Base-by-base conservation (phyloP, 1,139 yeast species). In the Groenewaldozyma sp. region DNA sequence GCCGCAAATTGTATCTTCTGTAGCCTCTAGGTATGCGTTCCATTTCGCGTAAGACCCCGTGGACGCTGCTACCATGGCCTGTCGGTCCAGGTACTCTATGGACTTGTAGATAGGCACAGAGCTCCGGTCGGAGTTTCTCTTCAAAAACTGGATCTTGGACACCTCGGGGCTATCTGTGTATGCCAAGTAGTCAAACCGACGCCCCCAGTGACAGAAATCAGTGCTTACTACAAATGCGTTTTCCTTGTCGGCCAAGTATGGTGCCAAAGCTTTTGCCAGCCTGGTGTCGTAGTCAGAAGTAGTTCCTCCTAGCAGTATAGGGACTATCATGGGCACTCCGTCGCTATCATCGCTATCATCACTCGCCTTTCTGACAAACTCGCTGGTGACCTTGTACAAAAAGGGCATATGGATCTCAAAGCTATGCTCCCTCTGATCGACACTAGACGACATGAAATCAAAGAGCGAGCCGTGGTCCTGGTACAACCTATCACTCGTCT, bases 121-220 rank as follows among this genome's bases (percentile, higher is more conserved):
- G n/a, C 27, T 3, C 3, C 45, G 34, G 5, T 46, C 40, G 2
- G 50, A 41, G 13, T 38, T 43, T 7, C 27, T 35, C 14, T 45
- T 32, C 33, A 49, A 29, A n/a, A 28, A 32, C 13, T 41, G 36
- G 14, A 47, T 36, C 10, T 41, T 39, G 21, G 17, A 21, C 3
- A 49, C 41, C 5, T 47, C 46, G 4, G 52, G 43, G 1, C 47
- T 47, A 14, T 50, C 51, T 4, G 76, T 66, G 53, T 82, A 82
- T 28, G 71, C 68, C 2, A 80, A 78, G 56, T 80, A 87, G 10
- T 77, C 79, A 55, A 87, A 86, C 35, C 94, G 64, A 3, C 71
- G 54, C 1, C 96, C 96, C 98, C 98, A 91, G 56, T 91, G 98
- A 56, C 97, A 88, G 55, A 91, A 93, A 62, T 91, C 99, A 1